Percentiles rank a stretch among this genome's conserved stretches.
Evolutionary conservation across 257 asterid species (phyloP).

Genomic region (Nicotiana tomentosiformis): DNA sequence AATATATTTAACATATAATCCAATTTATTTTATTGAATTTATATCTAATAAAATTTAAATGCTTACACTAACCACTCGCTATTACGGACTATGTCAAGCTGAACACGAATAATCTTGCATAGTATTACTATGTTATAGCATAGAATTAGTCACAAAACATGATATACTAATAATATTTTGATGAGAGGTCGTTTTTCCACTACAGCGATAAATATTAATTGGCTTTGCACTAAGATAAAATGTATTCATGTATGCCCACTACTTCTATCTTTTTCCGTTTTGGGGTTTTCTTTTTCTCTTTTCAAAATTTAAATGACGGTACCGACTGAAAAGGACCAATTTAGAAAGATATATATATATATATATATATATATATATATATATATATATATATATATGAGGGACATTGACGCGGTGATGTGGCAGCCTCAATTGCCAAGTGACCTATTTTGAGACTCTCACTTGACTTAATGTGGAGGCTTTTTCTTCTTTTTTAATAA

Average conservation of each 20-base stretch:
- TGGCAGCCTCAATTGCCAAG: too few species aligned
- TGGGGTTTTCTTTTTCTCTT: not conserved
- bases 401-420: too few species aligned
- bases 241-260: not conserved
- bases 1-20: too few species aligned
- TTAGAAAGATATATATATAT: not conserved
- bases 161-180: not conserved
- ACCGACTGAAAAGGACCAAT: not conserved
- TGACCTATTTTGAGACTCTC: too few species aligned
- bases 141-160: not conserved
- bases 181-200: not conserved
- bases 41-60: too few species aligned
- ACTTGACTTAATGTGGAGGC: too few species aligned
- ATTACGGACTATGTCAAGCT: not conserved
- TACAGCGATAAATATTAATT: too few species aligned
- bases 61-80: too few species aligned
- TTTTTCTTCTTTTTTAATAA: too few species aligned
- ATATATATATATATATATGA: too few species aligned
- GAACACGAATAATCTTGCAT: not conserved
- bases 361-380: not conserved
- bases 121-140: not conserved
- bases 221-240: not conserved
- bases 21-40: too few species aligned
- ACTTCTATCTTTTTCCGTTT: not conserved
- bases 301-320: not conserved